A percentile compares a stretch with the other conserved stretches of the same genome.
These are phyloP conservation scores for Colletotrichum sp. DNA, from an alignment of 2,329 filamentous ascomycete species.

Conservation along the genomic window DNA sequence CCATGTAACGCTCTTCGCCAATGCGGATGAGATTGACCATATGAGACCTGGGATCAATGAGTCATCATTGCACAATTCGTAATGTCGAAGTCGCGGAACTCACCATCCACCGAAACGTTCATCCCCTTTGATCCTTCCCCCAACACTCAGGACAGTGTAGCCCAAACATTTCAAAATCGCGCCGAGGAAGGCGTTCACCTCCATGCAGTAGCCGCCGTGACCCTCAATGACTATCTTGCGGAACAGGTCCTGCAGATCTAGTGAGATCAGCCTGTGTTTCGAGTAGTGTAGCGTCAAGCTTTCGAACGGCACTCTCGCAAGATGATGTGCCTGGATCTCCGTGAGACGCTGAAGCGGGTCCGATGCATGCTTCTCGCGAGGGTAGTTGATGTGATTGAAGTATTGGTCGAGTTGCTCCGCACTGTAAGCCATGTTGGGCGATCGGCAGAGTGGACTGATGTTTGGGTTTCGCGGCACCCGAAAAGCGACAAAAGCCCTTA, in stretches of 20 bases:
- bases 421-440: conserved; percentile 22
- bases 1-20: conserved; percentile 47
- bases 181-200: conserved; percentile 50
- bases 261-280: conserved; percentile 34
- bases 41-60: conserved; percentile 51
- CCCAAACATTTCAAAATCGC: conserved; percentile 53
- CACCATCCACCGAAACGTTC: conserved; percentile 28
- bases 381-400: conserved; percentile 33
- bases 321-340: conserved; percentile 42
- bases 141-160: conserved; percentile 54
- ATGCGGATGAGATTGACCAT: conserved; percentile 66
- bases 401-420: conserved; percentile 33
- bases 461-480: neutral
- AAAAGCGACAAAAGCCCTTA: neutral
- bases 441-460: neutral
- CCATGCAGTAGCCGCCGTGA: conserved; percentile 61
- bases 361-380: conserved; percentile 21
- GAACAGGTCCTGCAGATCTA: conserved; percentile 47
- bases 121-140: conserved; percentile 34
- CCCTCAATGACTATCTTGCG: conserved; percentile 48
- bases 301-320: conserved; percentile 59
- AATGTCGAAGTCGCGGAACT: neutral
- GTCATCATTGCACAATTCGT: neutral
- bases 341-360: conserved; percentile 34
- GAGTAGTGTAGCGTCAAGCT: conserved; percentile 59